These are phyloP conservation scores for Danielozyma ontarioensis DNA, from an alignment of 805 yeast species.

Conservation along the genomic window DNA sequence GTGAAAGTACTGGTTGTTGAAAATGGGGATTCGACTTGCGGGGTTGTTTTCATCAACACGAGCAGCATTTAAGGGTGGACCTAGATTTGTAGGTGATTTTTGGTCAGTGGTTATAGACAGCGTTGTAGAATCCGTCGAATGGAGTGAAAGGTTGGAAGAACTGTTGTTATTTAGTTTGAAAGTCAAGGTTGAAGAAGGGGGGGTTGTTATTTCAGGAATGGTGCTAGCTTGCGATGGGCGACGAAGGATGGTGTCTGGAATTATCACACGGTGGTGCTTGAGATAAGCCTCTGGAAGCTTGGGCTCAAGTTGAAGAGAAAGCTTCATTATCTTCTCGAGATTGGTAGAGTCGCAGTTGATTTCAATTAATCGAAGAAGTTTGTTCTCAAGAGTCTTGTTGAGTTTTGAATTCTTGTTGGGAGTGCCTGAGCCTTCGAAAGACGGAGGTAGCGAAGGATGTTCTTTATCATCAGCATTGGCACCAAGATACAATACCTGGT, in stretches of 20 bases:
- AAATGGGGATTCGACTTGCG: conserved; percentile 23
- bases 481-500: conserved; percentile 39
- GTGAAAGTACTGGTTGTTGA: conserved; percentile 32
- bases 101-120: conserved; percentile 6
- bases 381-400: conserved; percentile 32
- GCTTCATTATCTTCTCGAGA: conserved; percentile 52
- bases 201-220: conserved; percentile 2
- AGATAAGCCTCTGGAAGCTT: conserved; percentile 40
- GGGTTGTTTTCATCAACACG: conserved; percentile 11
- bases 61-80: background rate
- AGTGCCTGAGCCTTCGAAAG: conserved; percentile 5
- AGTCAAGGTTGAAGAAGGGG: background rate
- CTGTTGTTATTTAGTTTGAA: conserved; percentile 7
- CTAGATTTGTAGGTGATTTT: background rate
- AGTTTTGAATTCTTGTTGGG: conserved; percentile 1
- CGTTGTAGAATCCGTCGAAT: conserved; percentile 18
- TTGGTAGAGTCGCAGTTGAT: conserved; percentile 40
- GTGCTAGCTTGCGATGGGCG: conserved; percentile 1
- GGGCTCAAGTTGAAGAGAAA: conserved; percentile 64
- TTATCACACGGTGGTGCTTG: too few relatives aligned
- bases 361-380: conserved; percentile 43
- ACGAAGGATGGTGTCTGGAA: conserved; percentile 1
- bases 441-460: conserved; percentile 15
- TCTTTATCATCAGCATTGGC: conserved; percentile 23
- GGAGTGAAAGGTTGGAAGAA: conserved; percentile 18